Conservation (phyloP, 352 stramenopile genomes). For the Globisporangium lucens region DNA sequence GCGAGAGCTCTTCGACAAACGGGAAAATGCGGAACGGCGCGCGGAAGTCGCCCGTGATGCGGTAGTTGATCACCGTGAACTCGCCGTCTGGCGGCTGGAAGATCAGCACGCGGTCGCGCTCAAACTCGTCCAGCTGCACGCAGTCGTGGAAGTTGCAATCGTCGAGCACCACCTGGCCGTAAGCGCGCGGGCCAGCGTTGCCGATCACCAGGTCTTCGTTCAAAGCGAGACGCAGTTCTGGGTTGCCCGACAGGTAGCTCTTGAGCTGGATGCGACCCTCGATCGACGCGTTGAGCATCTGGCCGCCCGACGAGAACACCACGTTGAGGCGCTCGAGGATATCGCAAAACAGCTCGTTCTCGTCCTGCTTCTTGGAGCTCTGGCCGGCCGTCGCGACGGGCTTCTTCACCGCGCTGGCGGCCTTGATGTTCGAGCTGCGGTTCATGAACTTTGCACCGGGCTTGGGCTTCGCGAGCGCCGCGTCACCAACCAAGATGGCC, state of each 20-base stretch:
- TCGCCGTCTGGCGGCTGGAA: constrained; percentile 83
- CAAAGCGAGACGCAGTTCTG: constrained; percentile 93
- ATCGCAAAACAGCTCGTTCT: constrained; percentile 99
- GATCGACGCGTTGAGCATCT: constrained; percentile 97
- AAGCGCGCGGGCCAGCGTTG: constrained; percentile 69
- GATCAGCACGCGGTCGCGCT: constrained; percentile 83
- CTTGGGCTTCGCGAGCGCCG: constrained; percentile 83
- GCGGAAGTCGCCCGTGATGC: constrained; percentile 96
- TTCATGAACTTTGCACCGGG: constrained; percentile 88
- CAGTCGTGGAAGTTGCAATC: constrained; percentile 99
- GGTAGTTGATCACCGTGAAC: constrained; percentile 96
- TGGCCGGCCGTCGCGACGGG: constrained; percentile 72
- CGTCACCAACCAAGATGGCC: constrained; percentile 92
- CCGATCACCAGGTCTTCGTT: constrained; percentile 98
- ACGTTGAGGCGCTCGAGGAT: constrained; percentile 98
- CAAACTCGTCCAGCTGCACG: constrained; percentile 96
- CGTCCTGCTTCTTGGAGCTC: constrained; percentile 78
- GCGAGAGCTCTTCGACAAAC: constrained; percentile 94
- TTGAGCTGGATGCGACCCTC: constrained; percentile 99
- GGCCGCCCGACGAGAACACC: constrained; percentile 95
- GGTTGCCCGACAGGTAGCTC: constrained; percentile 97
- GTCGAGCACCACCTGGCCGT: constrained; percentile 93
- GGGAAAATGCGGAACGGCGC: constrained; percentile 98
- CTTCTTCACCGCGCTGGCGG: constrained; percentile 87
- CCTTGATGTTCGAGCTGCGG: constrained; percentile 74